Percentiles rank a stretch among this genome's conserved stretches.
phyloP scores from a whole-genome alignment of 805 yeast species.

The Wickerhamomyces xylosicus region DNA sequence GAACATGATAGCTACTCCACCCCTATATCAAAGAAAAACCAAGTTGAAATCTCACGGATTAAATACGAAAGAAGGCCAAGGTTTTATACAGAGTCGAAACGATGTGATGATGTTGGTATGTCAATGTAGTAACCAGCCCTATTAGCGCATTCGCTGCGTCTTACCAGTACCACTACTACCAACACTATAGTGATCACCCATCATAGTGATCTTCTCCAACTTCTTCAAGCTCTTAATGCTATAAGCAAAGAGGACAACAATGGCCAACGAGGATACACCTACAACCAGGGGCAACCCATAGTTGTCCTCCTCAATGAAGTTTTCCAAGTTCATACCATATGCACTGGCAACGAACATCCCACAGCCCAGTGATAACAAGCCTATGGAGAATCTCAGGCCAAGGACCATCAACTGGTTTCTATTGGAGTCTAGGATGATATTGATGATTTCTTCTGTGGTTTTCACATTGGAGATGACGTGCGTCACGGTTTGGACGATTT shows the following conservation, averaged over 20 bases:
- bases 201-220: constrained; percentile 68
- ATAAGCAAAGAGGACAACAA: constrained; percentile 36
- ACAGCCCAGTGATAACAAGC: constrained; percentile 71
- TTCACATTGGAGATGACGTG: constrained; percentile 71
- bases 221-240: constrained; percentile 49
- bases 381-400: constrained; percentile 75
- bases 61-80: too few species aligned
- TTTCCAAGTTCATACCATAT: constrained; percentile 94
- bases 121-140: not conserved
- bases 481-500: constrained; percentile 84
- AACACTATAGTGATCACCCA: constrained; percentile 24
- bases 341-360: constrained; percentile 76
- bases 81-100: too few species aligned
- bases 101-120: too few species aligned
- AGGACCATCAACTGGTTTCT: constrained; percentile 87
- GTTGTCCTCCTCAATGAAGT: constrained; percentile 76
- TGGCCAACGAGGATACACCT: constrained; percentile 28
- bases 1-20: too few species aligned
- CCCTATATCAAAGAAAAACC: too few species aligned
- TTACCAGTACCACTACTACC: not conserved
- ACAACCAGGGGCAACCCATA: constrained; percentile 55
- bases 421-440: constrained; percentile 86
- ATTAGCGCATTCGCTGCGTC: not conserved
- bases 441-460: constrained; percentile 91
- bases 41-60: too few species aligned